Evolutionary conservation across 768 basidiomycete species (phyloP), one percentile per base, ranked within the genome.

Genomic region (Paxillus involutus): DNA sequence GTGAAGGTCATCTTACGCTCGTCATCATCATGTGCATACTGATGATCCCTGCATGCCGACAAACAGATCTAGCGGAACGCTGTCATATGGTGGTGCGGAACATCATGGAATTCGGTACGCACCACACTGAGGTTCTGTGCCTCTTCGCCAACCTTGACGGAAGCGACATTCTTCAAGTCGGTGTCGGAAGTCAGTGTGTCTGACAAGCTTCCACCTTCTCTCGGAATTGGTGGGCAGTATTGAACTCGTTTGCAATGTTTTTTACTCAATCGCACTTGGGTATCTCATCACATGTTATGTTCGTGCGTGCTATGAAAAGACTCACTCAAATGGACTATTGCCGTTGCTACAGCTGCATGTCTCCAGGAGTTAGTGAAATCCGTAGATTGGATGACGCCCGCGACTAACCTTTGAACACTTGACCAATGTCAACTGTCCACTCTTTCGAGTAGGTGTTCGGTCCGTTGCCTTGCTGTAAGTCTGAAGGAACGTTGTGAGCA

Each of bases 11-110:
- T 12, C 24, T 36, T 48, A 30, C 37, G 56, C 43, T 48, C 44
- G 12, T 52, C 37, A 37, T 68, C 64, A 39, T 68, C 67, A 13
- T 58, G 54, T 6, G 69, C 66, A 17, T 41, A 4, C 5, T 69
- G 64, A 12, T 45, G 47, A n/a, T 70, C 66, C 11, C 60, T 59
- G 43, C 66, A 68, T 6, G 67, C 63, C 0, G 66, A 66, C 17
- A 70, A 33, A 37, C 59, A 70, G 10, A 70, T 61, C 66, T 68
- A 16, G 12, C 0, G 3, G 12, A 11, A 17, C 1, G 32, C 41
- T 2, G 14, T 54, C 2, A 19, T 19, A 26, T 36, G 5, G 21
- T 13, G 12, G 2, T 6, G 2, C 2, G 19, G 16, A 30, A 40
- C 4, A 33, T 4, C 13, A 39, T 47, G 13, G 16, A n/a, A 19